These are phyloP conservation scores for Suhomyces maxii DNA, from an alignment of 1,139 yeast species.

Conservation along the genomic window DNA sequence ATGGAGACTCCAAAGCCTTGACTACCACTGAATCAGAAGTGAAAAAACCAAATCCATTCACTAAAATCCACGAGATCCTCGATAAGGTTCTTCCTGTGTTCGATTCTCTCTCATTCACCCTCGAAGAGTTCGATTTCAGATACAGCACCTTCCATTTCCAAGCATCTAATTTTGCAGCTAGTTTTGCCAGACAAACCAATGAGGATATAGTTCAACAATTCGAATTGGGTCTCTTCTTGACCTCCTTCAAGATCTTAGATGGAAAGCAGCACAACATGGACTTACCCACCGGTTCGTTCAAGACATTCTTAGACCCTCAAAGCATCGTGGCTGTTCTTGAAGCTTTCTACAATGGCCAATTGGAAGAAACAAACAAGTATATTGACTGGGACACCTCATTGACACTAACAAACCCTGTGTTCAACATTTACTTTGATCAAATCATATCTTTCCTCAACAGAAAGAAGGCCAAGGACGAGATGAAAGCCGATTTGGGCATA, in stretches of 20 bases:
- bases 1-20: background rate
- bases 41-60: background rate
- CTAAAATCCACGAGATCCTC: background rate
- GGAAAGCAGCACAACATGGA: constrained; percentile 34
- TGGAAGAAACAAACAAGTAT: constrained; percentile 11
- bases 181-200: constrained; percentile 7
- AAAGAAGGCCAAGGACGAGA: background rate
- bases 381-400: constrained; percentile 14
- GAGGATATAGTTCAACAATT: constrained; percentile 15
- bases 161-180: constrained; percentile 24
- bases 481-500: background rate
- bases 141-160: constrained; percentile 20
- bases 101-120: constrained; percentile 17
- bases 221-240: constrained; percentile 20
- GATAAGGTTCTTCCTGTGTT: constrained; percentile 8
- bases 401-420: constrained; percentile 31
- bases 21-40: too few relatives aligned
- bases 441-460: constrained; percentile 17
- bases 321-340: constrained; percentile 12
- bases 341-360: constrained; percentile 9
- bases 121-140: constrained; percentile 34
- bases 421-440: constrained; percentile 45
- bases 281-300: constrained; percentile 36
- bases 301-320: constrained; percentile 13
- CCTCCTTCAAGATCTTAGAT: constrained; percentile 33